These are phyloP conservation scores for Mrakia gelida DNA, from an alignment of 768 basidiomycete genomes.

Conservation along the genomic window DNA sequence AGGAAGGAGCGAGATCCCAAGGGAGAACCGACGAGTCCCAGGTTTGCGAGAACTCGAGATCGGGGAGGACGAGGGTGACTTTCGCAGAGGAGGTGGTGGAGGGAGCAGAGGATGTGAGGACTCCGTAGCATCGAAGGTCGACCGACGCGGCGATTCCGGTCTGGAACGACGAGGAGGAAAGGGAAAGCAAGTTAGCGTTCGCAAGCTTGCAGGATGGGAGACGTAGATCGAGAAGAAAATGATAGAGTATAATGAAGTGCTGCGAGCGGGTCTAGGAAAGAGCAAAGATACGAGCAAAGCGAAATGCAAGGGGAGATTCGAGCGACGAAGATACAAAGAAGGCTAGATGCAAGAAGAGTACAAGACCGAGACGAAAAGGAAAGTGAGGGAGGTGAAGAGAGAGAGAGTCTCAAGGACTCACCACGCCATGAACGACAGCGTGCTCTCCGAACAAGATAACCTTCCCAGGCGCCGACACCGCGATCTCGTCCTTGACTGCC, in stretches of 20 bases:
- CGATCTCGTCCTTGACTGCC: slow-evolving; percentile 43
- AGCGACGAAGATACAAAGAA: not conserved
- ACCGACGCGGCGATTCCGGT: slow-evolving; percentile 94
- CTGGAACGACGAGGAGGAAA: slow-evolving; percentile 45
- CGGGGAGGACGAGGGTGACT: slow-evolving; percentile 69
- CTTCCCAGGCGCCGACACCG: slow-evolving; percentile 94
- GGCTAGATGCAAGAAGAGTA: not conserved
- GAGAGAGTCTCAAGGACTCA: slow-evolving; percentile 50
- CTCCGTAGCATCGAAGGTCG: slow-evolving; percentile 89
- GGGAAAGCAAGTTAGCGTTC: not conserved
- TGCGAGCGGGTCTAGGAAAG: not conserved
- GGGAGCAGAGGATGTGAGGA: slow-evolving; percentile 48
- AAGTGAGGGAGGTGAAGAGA: not conserved
- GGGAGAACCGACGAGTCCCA: slow-evolving; percentile 76
- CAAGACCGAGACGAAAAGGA: not conserved
- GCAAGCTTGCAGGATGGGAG: not conserved
- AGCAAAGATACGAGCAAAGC: not conserved
- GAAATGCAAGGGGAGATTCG: not conserved
- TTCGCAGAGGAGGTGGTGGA: slow-evolving; percentile 46
- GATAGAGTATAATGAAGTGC: not conserved
- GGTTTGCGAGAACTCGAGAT: slow-evolving; percentile 72
- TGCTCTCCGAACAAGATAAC: slow-evolving; percentile 98
- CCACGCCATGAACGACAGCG: slow-evolving; percentile 94
- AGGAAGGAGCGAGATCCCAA: slow-evolving; percentile 62
- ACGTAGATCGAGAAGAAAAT: not conserved